phyloP scores from a whole-genome alignment of 179 eudicot genomes.

The Drosera spatulata region DNA sequence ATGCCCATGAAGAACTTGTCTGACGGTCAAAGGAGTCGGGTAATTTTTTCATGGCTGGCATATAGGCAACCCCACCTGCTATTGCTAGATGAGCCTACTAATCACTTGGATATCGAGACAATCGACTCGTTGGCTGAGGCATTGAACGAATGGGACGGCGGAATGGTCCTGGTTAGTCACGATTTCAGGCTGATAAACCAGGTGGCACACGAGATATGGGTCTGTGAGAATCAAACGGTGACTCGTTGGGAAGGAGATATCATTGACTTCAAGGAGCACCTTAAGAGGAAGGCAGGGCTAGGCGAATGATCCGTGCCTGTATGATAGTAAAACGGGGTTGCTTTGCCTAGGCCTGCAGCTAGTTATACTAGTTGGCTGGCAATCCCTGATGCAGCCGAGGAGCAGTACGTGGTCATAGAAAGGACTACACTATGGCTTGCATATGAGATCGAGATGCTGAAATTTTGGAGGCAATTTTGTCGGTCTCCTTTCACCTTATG shows the following conservation, averaged over 20 bases:
- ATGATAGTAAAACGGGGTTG: neutral
- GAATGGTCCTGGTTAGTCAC: constrained; percentile 90
- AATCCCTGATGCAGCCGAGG: neutral
- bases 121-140: constrained; percentile 94
- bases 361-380: neutral
- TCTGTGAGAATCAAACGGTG: constrained; percentile 75
- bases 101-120: constrained; percentile 91
- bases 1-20: constrained; percentile 96
- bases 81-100: constrained; percentile 85
- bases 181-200: constrained; percentile 93
- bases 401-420: neutral
- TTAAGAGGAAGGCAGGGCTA: constrained; percentile 62
- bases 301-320: neutral
- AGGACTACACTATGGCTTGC: neutral
- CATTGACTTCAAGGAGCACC: constrained; percentile 68
- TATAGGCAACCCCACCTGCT: constrained; percentile 78
- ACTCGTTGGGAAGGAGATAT: constrained; percentile 81
- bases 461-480: neutral
- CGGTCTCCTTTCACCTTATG: neutral
- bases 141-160: constrained; percentile 93
- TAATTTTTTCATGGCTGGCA: constrained; percentile 89
- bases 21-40: constrained; percentile 84
- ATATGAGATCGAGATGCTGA: neutral
- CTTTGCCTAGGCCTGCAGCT: neutral
- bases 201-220: constrained; percentile 98